A percentile compares a stretch with the other conserved stretches of the same genome.
Conservation (phyloP, 176 grass and related monocot genomes). For the Pharus latifolius region DNA sequence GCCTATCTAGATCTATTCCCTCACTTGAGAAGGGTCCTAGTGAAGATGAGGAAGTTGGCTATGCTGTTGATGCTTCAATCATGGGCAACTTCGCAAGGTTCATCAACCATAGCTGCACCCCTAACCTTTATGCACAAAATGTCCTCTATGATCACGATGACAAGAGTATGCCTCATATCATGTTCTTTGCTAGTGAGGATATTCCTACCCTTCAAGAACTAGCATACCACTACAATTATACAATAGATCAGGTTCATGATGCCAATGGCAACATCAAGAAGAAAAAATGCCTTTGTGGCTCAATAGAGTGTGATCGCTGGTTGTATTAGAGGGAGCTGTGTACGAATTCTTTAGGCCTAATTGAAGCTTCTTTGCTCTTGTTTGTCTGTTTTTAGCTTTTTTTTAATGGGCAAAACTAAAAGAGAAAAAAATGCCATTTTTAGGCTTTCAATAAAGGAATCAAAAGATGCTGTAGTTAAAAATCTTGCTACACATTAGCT, state of each 20-base stretch:
- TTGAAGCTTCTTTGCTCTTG: not conserved
- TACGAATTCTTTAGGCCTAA: not conserved
- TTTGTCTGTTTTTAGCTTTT: not conserved
- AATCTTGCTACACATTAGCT: no score
- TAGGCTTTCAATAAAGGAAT: no score
- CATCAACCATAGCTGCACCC: slow-evolving; percentile 74
- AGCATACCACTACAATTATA: slow-evolving; percentile 78
- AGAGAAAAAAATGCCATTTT: not conserved
- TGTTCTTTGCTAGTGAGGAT: slow-evolving; percentile 68
- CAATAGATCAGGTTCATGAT: slow-evolving; percentile 71
- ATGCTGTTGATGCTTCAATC: slow-evolving; percentile 55
- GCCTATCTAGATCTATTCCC: slow-evolving; percentile 58
- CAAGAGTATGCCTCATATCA: slow-evolving; percentile 49
- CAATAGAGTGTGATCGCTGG: slow-evolving; percentile 54
- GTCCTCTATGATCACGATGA: slow-evolving; percentile 72
- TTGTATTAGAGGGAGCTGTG: slow-evolving; percentile 46
- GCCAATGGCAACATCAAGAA: slow-evolving; percentile 76
- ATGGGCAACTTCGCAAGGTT: slow-evolving; percentile 65
- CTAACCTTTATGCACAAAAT: slow-evolving; percentile 75
- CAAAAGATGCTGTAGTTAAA: no score
- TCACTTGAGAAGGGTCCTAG: slow-evolving; percentile 41
- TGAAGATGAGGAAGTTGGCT: slow-evolving; percentile 25
- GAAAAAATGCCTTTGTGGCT: slow-evolving; percentile 56
- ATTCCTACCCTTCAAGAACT: slow-evolving; percentile 51
- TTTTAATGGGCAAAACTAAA: not conserved